phyloP scores from a whole-genome alignment of 225 moss, liverwort and hornwort species.

The Anthoceros angustus region DNA sequence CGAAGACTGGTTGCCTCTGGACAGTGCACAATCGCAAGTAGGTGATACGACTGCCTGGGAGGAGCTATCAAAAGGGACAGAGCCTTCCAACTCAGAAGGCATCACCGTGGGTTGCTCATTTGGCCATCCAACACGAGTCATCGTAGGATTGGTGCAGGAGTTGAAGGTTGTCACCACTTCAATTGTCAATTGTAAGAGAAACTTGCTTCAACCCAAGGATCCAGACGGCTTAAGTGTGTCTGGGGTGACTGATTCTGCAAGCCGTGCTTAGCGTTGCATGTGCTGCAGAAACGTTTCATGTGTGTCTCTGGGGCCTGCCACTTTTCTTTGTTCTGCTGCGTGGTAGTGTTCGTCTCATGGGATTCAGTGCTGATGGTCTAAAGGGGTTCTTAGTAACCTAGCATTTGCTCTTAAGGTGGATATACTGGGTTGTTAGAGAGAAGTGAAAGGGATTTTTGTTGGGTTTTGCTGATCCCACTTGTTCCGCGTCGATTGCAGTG shows the following conservation, averaged over 20 bases:
- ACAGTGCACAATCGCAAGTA: constrained; percentile 13
- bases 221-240: not conserved
- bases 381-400: no score
- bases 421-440: no score
- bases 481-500: constrained; percentile 18
- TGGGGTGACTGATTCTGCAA: not conserved
- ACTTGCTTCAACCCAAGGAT: not conserved
- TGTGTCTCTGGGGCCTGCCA: no score
- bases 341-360: no score
- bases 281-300: no score
- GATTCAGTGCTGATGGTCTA: no score
- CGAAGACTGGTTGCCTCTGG: constrained; percentile 33
- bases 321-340: no score
- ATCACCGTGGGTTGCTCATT: constrained; percentile 32
- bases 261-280: not conserved
- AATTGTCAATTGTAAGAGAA: constrained; percentile 45
- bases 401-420: no score
- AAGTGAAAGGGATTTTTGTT: not conserved
- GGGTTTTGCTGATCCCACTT: not conserved
- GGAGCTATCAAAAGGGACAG: constrained; percentile 8
- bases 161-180: constrained; percentile 38
- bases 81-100: constrained; percentile 10
- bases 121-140: constrained; percentile 65
- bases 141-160: constrained; percentile 42
- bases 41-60: constrained; percentile 15